Base-by-base conservation (phyloP, 371 early-diverging fungal genomes). In the Coemansia sp. region DNA sequence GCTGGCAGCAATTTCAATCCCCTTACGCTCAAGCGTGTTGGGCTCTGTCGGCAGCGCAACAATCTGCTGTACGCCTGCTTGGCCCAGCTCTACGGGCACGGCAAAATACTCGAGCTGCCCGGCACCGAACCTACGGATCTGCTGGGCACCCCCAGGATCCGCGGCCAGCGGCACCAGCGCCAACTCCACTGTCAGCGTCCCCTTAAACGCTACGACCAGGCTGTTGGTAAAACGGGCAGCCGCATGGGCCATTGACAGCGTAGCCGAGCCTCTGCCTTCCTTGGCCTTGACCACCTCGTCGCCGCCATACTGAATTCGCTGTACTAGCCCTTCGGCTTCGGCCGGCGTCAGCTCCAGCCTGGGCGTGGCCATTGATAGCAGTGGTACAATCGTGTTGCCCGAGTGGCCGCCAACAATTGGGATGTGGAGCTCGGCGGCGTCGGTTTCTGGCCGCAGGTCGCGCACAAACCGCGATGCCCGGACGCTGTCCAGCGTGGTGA, bases 211-310 rank as follows among this genome's bases (percentile, higher is more conserved):
- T 50, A 88, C 86, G 55, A 98, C 83, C 59, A 98, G 83, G 43
- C 93, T 86, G 84, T 87, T 86, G 76, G 90, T 89, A 81, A 98
- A 95, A 65, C 91, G 89, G 30, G 94, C 91, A 77, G 94, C 99
- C 63, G 99, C 97, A 66, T 85, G 93, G 34, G 99, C 99, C 99
- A 98, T 96, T 59, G 94, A 94, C 59, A 98, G 87, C 59, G 99
- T 96, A 63, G 99, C 96, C 58, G 93, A 93, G 48, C 97, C 97
- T 63, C 93, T 87, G 65, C 98, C 98, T 76, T 93, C 86, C 90
- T 98, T 98, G 79, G 98, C 99, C 87, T 94, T 85, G 80, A 98
- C 97, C 53, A 98, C 97, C 84, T 98, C 99, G 81, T 98, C 99
- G 81, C 99, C 99, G 80, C 99, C 97, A 80, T 88, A 97, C 84